Evolutionary conservation across 495 filamentous ascomycete species (phyloP), one percentile per base, ranked within the genome.

Genomic region (Talaromyces adpressus): DNA sequence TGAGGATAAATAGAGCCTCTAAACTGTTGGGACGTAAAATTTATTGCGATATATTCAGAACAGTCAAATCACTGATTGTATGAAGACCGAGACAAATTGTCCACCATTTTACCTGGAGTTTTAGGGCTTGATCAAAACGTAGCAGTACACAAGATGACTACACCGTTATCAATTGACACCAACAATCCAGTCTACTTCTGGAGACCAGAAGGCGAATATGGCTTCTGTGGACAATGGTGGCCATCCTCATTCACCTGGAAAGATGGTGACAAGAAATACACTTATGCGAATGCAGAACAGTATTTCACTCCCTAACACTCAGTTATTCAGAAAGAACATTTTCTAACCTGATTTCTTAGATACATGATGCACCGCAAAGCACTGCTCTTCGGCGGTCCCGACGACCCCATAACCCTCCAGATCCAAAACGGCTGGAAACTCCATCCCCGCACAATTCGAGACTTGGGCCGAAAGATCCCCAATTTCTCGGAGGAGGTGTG

Each of bases 341-440:
- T 16, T 45, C 30, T 27, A 16, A 25, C n/a, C 23, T 27, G 20
- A 8, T 8, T 53, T 32, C 27, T 76, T 70, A 57, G 62, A 39
- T 87, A 85, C 72, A 86, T 88, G 85, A 87, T 87, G 85, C 77
- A 86, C 71, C 78, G 77, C 58, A 87, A 87, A 72, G 84, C 83
- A 2, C 52, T 82, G 2, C 76, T 86, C 65, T 87, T 88, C 75
- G 54, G 63, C 34, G 56, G 56, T 22, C 29, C 52, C 14, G 76
- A 80, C 67, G 59, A 57, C 23, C 67, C 68, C 1, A 67, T 72
- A 41, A 78, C 70, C 3, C 62, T 64, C 12, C 32, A 76, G 52
- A 82, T 86, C 70, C 75, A 85, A 51, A 23, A 30, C 30, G 62
- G 23, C 16, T 32, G 62, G 22, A 27, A 57, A 3, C 25, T 39